Percentiles rank a stretch among this genome's conserved stretches.
Evolutionary conservation across 1,284 basidiomycete species (phyloP).

Genomic region (Ganoderma resinaceum): DNA sequence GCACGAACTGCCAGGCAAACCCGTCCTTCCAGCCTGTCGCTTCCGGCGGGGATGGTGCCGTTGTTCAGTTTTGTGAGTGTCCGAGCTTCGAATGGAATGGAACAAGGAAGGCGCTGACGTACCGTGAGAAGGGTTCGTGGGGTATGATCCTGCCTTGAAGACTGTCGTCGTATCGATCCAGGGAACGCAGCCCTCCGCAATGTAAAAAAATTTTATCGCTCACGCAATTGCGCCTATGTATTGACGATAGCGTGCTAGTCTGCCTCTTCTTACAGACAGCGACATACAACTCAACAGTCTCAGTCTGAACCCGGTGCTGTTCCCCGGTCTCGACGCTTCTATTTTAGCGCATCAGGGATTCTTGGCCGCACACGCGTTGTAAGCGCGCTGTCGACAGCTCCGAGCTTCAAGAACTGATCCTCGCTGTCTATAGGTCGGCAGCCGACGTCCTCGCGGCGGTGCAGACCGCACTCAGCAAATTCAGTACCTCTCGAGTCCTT

Average conservation of each 20-base stretch:
- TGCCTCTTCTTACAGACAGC: slow-evolving; percentile 60
- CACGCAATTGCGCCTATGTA: neutral
- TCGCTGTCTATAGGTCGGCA: slow-evolving; percentile 39
- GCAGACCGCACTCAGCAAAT: slow-evolving; percentile 38
- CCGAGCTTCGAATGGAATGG: slow-evolving; percentile 4
- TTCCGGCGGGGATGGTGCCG: slow-evolving; percentile 64
- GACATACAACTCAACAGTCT: slow-evolving; percentile 48
- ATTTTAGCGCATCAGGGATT: slow-evolving; percentile 68
- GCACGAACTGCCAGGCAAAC: slow-evolving; percentile 54
- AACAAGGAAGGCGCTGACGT: neutral
- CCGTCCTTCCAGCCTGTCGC: slow-evolving; percentile 61
- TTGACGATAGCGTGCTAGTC: slow-evolving; percentile 39
- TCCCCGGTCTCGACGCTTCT: slow-evolving; percentile 58
- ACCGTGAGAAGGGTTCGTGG: slow-evolving; percentile 45
- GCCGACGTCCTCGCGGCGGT: slow-evolving; percentile 46
- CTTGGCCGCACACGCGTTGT: slow-evolving; percentile 58
- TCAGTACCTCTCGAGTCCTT: slow-evolving; percentile 41
- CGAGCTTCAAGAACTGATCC: neutral
- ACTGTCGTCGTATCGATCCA: slow-evolving; percentile 42
- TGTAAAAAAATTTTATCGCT: slow-evolving; percentile 46
- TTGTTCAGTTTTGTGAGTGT: slow-evolving; percentile 54
- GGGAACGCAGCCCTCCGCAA: slow-evolving; percentile 54
- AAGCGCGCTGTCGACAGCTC: slow-evolving; percentile 21
- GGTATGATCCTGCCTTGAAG: slow-evolving; percentile 36
- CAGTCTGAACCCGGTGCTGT: slow-evolving; percentile 52